Base-by-base conservation (phyloP, 768 basidiomycete genomes). In the Floccularia luteovirens region DNA sequence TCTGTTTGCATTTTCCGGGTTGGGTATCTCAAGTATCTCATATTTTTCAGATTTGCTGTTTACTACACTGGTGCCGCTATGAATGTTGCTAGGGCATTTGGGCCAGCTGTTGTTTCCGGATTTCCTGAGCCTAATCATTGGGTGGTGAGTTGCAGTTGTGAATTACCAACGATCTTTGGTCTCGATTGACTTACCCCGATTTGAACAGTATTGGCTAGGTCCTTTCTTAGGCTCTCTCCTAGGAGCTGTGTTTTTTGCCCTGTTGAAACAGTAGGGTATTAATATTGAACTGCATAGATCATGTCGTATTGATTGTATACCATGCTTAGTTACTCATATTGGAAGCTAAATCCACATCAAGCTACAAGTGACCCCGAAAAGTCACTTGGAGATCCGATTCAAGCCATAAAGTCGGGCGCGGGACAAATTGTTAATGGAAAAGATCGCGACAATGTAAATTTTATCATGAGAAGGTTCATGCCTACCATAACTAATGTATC, bases 71-170 rank as follows among this genome's bases (percentile, higher is more conserved):
- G 81, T 4, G 80, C 76, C 3, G 66, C 65, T 14, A 78, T 81
- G 73, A 85, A 85, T 49, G 74, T 78, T 4, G 82, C 82, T 10
- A 70, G 82, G 40, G 55, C 82, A 0, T 83, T 83, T 54, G 82
- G 82, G 2, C 82, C 83, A 1, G 78, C 83, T 3, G 78, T 75
- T 2, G 63, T 83, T 25, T 69, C 73, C n/a, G 72, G 76, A 14
- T 83, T 83, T 50, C 64, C 69, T 11, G 50, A 59, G 34, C 45
- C 54, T 16, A 43, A 61, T 4, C 82, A 83, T 28, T 84, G 79
- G 82, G 67, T 82, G 43, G 80, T 81, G 57, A 24, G 75, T 23
- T 17, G n/a, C 33, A 13, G 13, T 4, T 36, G n/a, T 37, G 3
- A 16, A 8, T 7, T 41, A 20, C 31, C 22, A 21, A 43, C n/a